Conservation (phyloP, 1,284 basidiomycete species). For the Irpex rosettiformis region DNA sequence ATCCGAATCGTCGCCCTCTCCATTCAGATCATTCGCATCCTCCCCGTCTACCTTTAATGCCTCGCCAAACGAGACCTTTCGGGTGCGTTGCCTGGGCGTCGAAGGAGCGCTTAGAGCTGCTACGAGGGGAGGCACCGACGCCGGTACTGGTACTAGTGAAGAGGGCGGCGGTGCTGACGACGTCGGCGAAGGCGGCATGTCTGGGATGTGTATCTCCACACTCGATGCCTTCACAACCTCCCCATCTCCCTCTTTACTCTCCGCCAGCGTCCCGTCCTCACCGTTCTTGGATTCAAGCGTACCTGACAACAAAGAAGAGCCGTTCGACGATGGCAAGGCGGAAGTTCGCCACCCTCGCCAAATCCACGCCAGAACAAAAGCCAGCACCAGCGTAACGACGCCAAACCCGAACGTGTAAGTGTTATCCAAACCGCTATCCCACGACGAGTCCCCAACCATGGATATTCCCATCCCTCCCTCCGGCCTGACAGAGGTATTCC, state of each 20-base stretch:
- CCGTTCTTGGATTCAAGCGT: too few relatives aligned
- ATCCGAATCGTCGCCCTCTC: conserved; percentile 38
- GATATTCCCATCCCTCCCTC: too few relatives aligned
- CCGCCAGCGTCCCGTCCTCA: neutral
- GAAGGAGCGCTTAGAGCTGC: neutral
- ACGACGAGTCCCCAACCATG: too few relatives aligned
- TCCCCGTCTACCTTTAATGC: neutral
- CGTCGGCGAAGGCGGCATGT: neutral
- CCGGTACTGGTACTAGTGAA: neutral
- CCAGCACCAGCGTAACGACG: too few relatives aligned
- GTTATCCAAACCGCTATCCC: too few relatives aligned
- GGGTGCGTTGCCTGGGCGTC: neutral
- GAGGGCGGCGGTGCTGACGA: neutral
- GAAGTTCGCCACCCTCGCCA: too few relatives aligned
- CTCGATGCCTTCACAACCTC: neutral
- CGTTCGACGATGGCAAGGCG: too few relatives aligned
- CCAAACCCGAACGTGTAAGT: too few relatives aligned
- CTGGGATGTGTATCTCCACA: neutral
- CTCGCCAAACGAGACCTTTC: conserved; percentile 17
- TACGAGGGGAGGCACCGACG: neutral
- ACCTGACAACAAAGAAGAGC: too few relatives aligned
- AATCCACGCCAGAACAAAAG: too few relatives aligned
- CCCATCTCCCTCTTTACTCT: neutral
- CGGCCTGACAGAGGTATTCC: too few relatives aligned
- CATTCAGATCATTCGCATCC: conserved; percentile 27